Conservation (phyloP, 2,329 filamentous ascomycete species). For the Scedosporium minutisporum region DNA sequence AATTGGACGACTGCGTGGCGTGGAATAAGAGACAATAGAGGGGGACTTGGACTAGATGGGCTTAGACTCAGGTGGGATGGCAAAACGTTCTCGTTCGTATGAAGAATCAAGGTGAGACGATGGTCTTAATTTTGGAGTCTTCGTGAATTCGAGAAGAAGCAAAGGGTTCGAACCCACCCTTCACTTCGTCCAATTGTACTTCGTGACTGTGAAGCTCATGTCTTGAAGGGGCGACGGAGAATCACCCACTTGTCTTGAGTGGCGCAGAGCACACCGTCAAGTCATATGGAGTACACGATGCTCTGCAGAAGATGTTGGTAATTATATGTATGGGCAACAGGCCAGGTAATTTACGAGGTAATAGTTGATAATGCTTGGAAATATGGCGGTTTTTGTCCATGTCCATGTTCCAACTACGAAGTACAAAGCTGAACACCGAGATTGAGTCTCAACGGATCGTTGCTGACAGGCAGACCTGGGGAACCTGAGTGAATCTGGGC, state of each 20-base stretch:
- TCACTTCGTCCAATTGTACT: too few relatives aligned
- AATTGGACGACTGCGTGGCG: constrained; percentile 75
- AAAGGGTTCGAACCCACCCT: neutral
- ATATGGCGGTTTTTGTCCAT: too few relatives aligned
- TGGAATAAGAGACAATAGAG: constrained; percentile 60
- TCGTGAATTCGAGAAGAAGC: neutral
- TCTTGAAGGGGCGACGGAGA: too few relatives aligned
- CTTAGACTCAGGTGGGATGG: neutral
- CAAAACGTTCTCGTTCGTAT: neutral
- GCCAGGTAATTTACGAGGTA: too few relatives aligned
- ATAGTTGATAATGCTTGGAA: too few relatives aligned
- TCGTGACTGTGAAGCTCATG: too few relatives aligned
- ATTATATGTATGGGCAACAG: too few relatives aligned
- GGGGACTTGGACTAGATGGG: neutral
- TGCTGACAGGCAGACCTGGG: neutral
- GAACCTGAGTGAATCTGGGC: neutral
- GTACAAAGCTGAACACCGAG: neutral
- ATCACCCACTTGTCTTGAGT: too few relatives aligned
- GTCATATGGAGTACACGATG: too few relatives aligned
- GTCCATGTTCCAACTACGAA: too few relatives aligned
- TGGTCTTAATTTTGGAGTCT: neutral
- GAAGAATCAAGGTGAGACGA: neutral
- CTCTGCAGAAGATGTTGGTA: too few relatives aligned
- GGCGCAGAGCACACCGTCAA: too few relatives aligned
- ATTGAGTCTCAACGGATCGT: neutral